Base-by-base conservation (phyloP, 192 early-diverging fungal species). In the Pilaira anomala region DNA sequence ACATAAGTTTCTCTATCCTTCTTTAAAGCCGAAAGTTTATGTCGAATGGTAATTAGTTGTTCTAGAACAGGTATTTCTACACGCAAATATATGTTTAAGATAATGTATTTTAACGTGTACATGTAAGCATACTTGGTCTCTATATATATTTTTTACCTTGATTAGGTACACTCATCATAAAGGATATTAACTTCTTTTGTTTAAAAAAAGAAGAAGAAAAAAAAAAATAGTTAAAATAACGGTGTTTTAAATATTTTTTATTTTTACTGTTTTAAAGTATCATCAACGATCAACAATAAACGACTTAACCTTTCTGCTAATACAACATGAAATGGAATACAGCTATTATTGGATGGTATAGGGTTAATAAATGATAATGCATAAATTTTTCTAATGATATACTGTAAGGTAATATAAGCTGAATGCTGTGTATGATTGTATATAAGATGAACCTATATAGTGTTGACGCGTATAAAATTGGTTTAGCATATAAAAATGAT, bases 1-100 rank as follows among this genome's bases (percentile, higher is more conserved):
- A 85, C 78, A 63, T 87, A 89, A 45, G 76, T 79, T 9, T 83
- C 80, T 21, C 86, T 81, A 72, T 91, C 89, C 73, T 86, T 88
- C 64, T 91, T 91, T 51, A 91, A 76, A 45, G 82, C 85, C 0
- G 84, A 83, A 6, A 91, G 81, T 25, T 84, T 84, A 63, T 89
- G 85, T 48, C 87, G 84, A 60, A 89, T 87, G 26, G 72, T 78
- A 63, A 89, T 80, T 7, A 91, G 79, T 0, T 75, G 68, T 62
- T 79, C 84, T n/a, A 91, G 81, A 40, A 91, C 73, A 13, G 86
- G 81, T 52, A 83, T 80, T 67, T 89, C 87, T 69, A 18, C 29
- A 12, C 24, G n/a, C 11, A n/a, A n/a, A n/a, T n/a, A n/a, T n/a
- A n/a, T n/a, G n/a, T 36, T 36, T 36, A 36, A 36, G 33, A 36